Evolutionary conservation across 179 eudicot genomes (phyloP).

Genomic region (Heliamphora pulchella): DNA sequence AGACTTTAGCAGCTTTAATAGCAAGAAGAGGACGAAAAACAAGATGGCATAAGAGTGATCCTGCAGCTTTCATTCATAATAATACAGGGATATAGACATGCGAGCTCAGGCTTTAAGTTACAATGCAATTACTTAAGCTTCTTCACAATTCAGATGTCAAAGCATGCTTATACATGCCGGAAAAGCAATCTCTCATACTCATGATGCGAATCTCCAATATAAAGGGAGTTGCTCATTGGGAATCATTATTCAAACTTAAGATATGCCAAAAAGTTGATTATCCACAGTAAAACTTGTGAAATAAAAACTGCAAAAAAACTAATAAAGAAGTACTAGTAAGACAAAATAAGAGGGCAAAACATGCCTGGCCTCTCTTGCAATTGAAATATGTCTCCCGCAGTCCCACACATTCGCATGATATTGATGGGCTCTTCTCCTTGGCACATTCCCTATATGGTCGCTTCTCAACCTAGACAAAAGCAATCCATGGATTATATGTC

Average conservation of each 20-base stretch:
- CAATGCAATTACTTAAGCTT: not conserved
- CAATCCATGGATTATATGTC: not conserved
- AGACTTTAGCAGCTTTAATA: not conserved
- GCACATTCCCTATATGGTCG: slow-evolving; percentile 71
- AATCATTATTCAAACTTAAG: not conserved
- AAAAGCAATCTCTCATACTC: not conserved
- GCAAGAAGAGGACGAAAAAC: not conserved
- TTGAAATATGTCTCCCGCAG: slow-evolving; percentile 84
- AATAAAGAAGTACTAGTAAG: not conserved
- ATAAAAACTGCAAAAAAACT: not conserved
- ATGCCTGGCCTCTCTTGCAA: slow-evolving; percentile 93
- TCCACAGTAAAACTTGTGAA: not conserved
- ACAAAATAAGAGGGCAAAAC: slow-evolving; percentile 11
- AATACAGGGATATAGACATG: not conserved
- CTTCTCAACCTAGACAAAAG: slow-evolving; percentile 45
- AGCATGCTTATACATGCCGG: not conserved
- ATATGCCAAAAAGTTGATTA: not conserved
- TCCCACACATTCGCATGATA: slow-evolving; percentile 85
- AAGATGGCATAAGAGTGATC: not conserved
- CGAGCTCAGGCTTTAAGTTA: not conserved
- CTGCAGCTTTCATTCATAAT: not conserved
- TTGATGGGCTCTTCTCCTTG: slow-evolving; percentile 66
- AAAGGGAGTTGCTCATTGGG: not conserved
- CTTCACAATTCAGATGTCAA: not conserved
- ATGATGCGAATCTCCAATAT: not conserved